Evolutionary conservation across 2,329 filamentous ascomycete genomes (phyloP), one percentile per base, ranked within the genome.

Genomic region (Thelonectria olida): DNA sequence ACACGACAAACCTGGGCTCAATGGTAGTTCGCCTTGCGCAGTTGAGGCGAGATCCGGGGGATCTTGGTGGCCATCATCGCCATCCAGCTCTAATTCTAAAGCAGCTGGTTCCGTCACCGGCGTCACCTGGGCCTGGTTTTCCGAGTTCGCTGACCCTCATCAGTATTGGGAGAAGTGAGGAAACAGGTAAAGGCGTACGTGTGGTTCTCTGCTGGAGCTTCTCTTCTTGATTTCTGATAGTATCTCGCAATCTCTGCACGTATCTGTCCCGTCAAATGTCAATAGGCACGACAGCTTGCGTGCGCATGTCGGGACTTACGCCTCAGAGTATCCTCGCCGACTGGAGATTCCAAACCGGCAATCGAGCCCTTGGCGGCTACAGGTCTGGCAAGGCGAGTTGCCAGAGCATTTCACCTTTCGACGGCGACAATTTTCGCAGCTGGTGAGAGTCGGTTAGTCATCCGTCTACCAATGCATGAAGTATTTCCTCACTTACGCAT

Each of bases 341-440:
- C 55, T 63, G 13, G 53, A 50, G 22, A 44, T 55, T 12, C 67
- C 68, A 53, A 74, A 74, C 13, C 61, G 63, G 44, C 72, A 74
- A 8, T 70, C 60, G 10, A 70, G 51, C 2, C 68, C 67, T 8
- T 66, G 61, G 8, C 70, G 67, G 15, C 44, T 62, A 42, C 72
- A 74, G 12, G 67, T 67, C 13, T 59, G 56, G 38, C 72, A 74
- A 4, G 71, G 72, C 27, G 65, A 65, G 8, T 66, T 60, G 2
- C 72, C 72, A 3, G 72, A 73, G 28, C 72, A 74, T 49, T 74
- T 73, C 19, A 73, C 69, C 55, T 74, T 74, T 28, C 69, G 62
- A 17, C 66, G 65, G 3, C 72, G 67, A 36, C 72, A 74, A 9
- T 56, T 49, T 28, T 68, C 67, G 41, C 68, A 69, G 2, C 68